Evolutionary conservation across 176 grass and related monocot species (phyloP), one percentile per base, ranked within the genome.

Genomic region (Otatea glauca): DNA sequence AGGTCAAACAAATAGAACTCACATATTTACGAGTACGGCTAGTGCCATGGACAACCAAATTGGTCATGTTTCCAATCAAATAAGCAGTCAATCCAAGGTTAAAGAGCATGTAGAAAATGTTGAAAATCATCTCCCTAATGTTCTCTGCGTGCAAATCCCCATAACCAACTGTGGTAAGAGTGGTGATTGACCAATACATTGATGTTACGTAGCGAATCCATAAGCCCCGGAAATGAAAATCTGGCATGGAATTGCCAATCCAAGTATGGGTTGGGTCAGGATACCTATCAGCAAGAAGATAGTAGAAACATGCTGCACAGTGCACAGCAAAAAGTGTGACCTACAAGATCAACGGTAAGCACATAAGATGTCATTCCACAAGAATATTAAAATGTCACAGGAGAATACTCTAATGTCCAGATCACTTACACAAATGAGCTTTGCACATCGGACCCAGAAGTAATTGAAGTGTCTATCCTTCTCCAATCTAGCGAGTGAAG

Each of bases 1-100:
- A 23, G 18, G 21, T 25, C 38, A 41, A 51, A 68, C 9, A 68
- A 66, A 86, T 77, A 44, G 23, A 65, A 82, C 96, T 99, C 65
- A 99, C 96, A 73, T 94, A 99, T 89, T 88, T 92, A 87, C 97
- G 87, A 69, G 97, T 99, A 82, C 93, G 92, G 75, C 93, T 94
- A 54, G 97, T 96, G 20, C 93, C 83, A 81, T 99, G 97, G 55
- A 99, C 97, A 43, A 99, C 97, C 70, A 99, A 90, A 88, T 99
- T 96, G 62, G 97, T 99, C 97, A 99, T 99, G 78, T 99, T 99
- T 68, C 97, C 97, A 12, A 99, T 99, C 84, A 99, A 92, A 91
- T 99, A 99, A 11, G 93, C 97, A 78, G 97, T 99, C 77, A 96
- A 83, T 63, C 97, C 97, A 86, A 99, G 93, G 83, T 99, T 96